Percentiles rank a stretch among this genome's conserved stretches.
Conservation (phyloP, 306 rosid species). For the Lathyrus tuberosus region DNA sequence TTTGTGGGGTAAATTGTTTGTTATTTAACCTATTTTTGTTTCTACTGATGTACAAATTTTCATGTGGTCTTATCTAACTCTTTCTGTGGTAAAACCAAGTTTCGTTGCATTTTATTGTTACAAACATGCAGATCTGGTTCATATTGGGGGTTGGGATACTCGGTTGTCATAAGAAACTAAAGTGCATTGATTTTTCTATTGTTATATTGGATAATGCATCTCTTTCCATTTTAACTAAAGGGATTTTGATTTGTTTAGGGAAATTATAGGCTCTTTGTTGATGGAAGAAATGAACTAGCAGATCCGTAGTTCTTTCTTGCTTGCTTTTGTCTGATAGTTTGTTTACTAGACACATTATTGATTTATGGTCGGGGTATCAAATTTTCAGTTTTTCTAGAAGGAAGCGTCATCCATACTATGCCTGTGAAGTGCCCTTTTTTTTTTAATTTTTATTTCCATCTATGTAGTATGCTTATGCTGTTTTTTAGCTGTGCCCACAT, state of each 20-base stretch:
- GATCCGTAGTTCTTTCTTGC: slow-evolving; percentile 13
- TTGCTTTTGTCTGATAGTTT: slow-evolving; percentile 20
- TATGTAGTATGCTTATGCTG: slow-evolving; percentile 19
- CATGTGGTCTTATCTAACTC: slow-evolving; percentile 4
- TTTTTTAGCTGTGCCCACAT: neutral
- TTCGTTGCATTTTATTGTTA: slow-evolving; percentile 25
- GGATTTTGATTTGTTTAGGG: slow-evolving; percentile 7
- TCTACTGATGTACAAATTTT: slow-evolving; percentile 9
- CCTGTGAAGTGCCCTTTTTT: neutral
- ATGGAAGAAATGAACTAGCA: slow-evolving; percentile 17
- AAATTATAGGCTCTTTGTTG: slow-evolving; percentile 17
- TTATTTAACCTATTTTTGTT: neutral
- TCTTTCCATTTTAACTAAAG: neutral
- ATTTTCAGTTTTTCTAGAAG: neutral
- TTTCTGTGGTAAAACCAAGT: slow-evolving; percentile 7
- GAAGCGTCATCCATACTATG: neutral
- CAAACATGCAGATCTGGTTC: slow-evolving; percentile 21
- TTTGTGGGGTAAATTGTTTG: slow-evolving; percentile 7
- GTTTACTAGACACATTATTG: neutral
- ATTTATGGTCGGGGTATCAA: slow-evolving; percentile 15
- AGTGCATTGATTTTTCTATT: neutral
- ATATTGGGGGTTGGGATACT: slow-evolving; percentile 25
- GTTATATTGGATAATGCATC: neutral
- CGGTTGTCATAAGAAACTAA: slow-evolving; percentile 1
- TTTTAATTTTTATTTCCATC: neutral